A percentile compares a stretch with the other conserved stretches of the same genome.
phyloP scores from a whole-genome alignment of 345 rosid genomes.

The Acer campestre region DNA sequence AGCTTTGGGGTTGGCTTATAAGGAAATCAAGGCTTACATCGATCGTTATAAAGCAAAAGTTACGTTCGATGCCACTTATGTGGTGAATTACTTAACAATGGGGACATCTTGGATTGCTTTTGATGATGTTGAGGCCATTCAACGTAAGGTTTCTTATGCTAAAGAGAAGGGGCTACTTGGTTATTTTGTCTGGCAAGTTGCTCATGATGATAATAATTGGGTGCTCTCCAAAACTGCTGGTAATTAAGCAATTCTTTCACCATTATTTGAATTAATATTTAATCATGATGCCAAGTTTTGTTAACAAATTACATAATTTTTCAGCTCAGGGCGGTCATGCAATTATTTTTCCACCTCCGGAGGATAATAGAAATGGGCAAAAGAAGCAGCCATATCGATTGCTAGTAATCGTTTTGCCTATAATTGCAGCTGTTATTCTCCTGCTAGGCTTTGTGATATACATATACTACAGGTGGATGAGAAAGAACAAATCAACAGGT shows the following conservation, averaged over 20 bases:
- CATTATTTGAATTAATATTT: no score
- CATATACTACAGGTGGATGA: slow-evolving; percentile 18
- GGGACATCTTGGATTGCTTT: slow-evolving; percentile 45
- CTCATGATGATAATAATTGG: slow-evolving; percentile 47
- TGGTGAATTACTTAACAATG: slow-evolving; percentile 23
- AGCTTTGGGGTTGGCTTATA: slow-evolving; percentile 7
- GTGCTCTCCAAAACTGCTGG: slow-evolving; percentile 40
- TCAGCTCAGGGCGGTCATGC: no score
- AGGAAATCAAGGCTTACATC: slow-evolving; percentile 17
- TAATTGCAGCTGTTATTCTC: slow-evolving; percentile 20
- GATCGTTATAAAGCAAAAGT: slow-evolving; percentile 10
- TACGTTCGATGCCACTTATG: slow-evolving; percentile 37
- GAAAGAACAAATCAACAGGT: slow-evolving; percentile 27
- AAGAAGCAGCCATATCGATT: background rate
- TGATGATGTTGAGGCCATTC: slow-evolving; percentile 44
- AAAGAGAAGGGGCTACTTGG: slow-evolving; percentile 42
- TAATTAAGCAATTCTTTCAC: background rate
- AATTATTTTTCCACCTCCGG: no score
- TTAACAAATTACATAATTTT: no score
- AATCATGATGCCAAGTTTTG: no score
- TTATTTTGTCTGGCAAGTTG: slow-evolving; percentile 34
- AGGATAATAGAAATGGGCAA: no score
- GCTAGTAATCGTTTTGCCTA: slow-evolving; percentile 18
- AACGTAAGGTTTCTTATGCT: slow-evolving; percentile 43
- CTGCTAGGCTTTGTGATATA: background rate